Percentiles rank a stretch among this genome's conserved stretches.
Conservation (phyloP, 805 yeast species). For the Candida taoyuanica region DNA sequence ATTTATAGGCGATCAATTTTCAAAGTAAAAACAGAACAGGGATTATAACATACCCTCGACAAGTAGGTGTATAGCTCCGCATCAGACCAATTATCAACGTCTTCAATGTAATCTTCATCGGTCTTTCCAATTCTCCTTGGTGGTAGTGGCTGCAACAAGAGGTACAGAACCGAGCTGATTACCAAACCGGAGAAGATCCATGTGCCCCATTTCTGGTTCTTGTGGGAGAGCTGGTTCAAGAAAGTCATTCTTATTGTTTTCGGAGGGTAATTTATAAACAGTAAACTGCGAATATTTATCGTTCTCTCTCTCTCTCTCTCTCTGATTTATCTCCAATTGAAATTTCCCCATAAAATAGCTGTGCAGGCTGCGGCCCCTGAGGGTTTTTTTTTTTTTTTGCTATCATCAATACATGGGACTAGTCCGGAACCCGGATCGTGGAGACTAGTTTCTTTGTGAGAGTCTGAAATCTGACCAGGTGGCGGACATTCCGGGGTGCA, state of each 20-base stretch:
- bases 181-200: slow-evolving; percentile 16
- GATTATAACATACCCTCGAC: slow-evolving; percentile 12
- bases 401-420: too few species aligned
- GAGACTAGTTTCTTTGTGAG: too few species aligned
- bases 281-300: neutral
- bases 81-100: slow-evolving; percentile 13
- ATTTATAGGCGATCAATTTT: neutral
- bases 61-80: slow-evolving; percentile 14
- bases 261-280: neutral
- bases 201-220: slow-evolving; percentile 8
- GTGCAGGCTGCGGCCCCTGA: too few species aligned
- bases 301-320: neutral
- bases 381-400: too few species aligned
- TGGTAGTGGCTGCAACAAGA: slow-evolving; percentile 15
- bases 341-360: too few species aligned
- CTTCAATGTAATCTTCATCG: slow-evolving; percentile 9
- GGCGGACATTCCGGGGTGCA: too few species aligned
- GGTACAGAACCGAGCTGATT: slow-evolving; percentile 12
- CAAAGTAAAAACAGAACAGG: too few species aligned
- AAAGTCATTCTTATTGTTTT: slow-evolving; percentile 7
- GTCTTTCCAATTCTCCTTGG: slow-evolving; percentile 10
- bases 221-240: slow-evolving; percentile 9
- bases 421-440: too few species aligned
- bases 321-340: too few species aligned
- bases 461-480: too few species aligned